phyloP scores from a whole-genome alignment of 177 flowering plant species.

The Tripterygium wilfordii region DNA sequence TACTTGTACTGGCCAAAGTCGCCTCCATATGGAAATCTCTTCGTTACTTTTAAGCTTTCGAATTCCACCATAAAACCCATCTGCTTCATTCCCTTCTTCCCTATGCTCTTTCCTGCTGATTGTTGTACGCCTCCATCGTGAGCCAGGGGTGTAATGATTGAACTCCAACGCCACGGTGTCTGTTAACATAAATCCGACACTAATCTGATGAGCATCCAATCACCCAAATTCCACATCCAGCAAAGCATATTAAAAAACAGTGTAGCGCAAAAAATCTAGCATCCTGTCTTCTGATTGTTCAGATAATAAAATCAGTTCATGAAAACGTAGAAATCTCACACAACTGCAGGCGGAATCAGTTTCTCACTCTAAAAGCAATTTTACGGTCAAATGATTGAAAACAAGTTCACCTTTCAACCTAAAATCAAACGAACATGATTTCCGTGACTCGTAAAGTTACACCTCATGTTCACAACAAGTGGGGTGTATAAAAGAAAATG shows the following conservation, averaged over 20 bases:
- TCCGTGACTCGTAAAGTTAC: no score
- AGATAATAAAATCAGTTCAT: no score
- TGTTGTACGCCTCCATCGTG: conserved; percentile 38
- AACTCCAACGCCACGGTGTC: conserved; percentile 38
- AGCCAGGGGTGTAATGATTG: conserved; percentile 41
- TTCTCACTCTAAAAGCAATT: no score
- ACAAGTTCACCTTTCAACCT: not conserved
- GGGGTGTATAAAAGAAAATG: no score
- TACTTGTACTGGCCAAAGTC: conserved; percentile 29
- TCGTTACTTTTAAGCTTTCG: conserved; percentile 26
- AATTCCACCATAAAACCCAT: conserved; percentile 51
- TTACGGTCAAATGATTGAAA: conserved; percentile 1
- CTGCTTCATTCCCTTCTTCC: conserved; percentile 43
- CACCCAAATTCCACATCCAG: no score
- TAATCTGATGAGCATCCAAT: no score
- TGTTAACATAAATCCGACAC: conserved; percentile 15
- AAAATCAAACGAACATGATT: not conserved
- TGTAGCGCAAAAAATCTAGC: no score
- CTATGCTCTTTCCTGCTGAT: conserved; percentile 34
- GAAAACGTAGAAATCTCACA: no score
- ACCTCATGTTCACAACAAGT: no score
- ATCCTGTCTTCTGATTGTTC: no score
- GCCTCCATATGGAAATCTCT: conserved; percentile 42
- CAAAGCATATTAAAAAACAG: no score
- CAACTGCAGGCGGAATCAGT: no score